Base-by-base conservation (phyloP, 2,329 filamentous ascomycete species). In the Amesomyces nigricolor region DNA sequence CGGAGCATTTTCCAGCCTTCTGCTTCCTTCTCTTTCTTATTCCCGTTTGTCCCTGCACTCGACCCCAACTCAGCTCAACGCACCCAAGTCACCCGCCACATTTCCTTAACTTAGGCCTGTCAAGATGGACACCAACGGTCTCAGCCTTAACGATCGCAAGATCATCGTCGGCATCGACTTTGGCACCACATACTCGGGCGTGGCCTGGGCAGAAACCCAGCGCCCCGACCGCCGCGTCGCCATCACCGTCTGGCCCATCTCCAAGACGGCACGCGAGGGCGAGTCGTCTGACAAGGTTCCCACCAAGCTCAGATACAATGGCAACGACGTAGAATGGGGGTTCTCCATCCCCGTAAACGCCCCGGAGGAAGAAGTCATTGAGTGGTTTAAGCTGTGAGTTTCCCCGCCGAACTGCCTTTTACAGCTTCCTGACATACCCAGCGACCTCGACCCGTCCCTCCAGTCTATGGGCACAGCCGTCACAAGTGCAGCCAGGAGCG, bases 131-230 rank as follows among this genome's bases (percentile, higher is more conserved):
- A 70, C 72, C 37, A 68, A 71, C 38, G 67, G 66, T 49, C 64
- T 72, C 47, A 64, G 63, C 29, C 61, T 67, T 40, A 63, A 59
- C 26, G 69, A 71, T 22, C 70, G 72, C 61, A 75, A 71, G 63
- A 74, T 80, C 58, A 71, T 80, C 50, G 71, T 80, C 58, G 78
- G 75, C 17, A 76, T 81, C 56, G 78, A 81, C 62, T 81, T 81
- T 61, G 78, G 79, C 26, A 81, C 78, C 11, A 82, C 79, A 4
- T 81, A 77, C 63, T 79, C 78, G 13, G 78, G 77, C 30, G 70
- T 80, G n/a, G 76, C 76, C 30, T 81, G 76, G 75, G 74, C 73
- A 42, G 71, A 77, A 56, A 74, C 74, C 1, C 60, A 71, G 47
- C 57, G 72, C 54, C 69, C 72, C 11, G 72, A 76, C 60, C 67